Percentiles rank a stretch among this genome's conserved stretches.
Conservation (phyloP, 2,329 filamentous ascomycete species). For the Alternaria angustiovoidea region DNA sequence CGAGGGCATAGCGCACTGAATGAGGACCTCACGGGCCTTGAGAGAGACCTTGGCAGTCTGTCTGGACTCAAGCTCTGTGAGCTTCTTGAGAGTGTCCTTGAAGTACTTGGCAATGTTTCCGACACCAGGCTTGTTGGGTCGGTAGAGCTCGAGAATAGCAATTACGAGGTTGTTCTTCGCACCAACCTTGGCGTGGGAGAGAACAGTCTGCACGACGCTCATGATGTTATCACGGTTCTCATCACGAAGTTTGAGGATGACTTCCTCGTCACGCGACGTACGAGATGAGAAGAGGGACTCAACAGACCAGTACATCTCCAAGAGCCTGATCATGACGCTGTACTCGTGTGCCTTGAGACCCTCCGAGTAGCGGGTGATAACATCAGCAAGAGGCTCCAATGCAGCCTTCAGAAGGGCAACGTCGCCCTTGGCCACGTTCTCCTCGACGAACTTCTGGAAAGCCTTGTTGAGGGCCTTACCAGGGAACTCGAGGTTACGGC, state of each 20-base stretch:
- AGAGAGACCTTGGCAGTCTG: conserved; percentile 93
- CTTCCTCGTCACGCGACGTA: conserved; percentile 87
- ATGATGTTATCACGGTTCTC: conserved; percentile 92
- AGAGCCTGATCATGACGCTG: conserved; percentile 77
- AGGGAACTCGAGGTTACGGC: conserved; percentile 85
- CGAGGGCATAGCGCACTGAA: conserved; percentile 95
- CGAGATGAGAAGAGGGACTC: conserved; percentile 89
- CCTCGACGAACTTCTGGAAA: conserved; percentile 86
- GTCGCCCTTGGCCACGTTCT: conserved; percentile 78
- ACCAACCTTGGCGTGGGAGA: conserved; percentile 91
- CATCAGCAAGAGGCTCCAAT: conserved; percentile 76
- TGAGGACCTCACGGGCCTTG: conserved; percentile 96
- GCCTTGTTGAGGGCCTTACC: conserved; percentile 86
- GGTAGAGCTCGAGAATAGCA: conserved; percentile 91
- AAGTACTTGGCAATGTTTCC: conserved; percentile 90
- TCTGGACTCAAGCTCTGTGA: conserved; percentile 89
- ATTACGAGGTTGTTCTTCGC: conserved; percentile 94
- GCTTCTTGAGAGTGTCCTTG: conserved; percentile 79
- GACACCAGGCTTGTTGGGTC: conserved; percentile 89
- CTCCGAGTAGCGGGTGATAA: conserved; percentile 82
- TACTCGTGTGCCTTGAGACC: conserved; percentile 93
- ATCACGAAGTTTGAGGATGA: conserved; percentile 91
- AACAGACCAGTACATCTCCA: conserved; percentile 81
- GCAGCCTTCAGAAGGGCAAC: conserved; percentile 75
- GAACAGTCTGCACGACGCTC: conserved; percentile 84